These are phyloP conservation scores for Plasmodium billcollinsi DNA, from an alignment of 169 alveolate species.

Conservation along the genomic window DNA sequence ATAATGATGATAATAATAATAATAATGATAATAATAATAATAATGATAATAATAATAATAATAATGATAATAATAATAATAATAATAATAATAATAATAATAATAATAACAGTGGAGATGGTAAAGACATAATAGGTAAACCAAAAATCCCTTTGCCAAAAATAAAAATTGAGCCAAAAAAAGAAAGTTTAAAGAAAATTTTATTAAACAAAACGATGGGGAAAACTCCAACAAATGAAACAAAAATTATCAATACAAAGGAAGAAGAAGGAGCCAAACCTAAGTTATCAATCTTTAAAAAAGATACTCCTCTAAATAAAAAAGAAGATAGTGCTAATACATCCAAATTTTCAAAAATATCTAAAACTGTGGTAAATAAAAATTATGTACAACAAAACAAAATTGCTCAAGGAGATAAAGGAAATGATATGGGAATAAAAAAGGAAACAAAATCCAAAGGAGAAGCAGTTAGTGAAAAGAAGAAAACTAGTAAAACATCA, in stretches of 20 bases:
- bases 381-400: background rate
- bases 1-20: background rate
- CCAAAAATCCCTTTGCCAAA: constrained; percentile 4
- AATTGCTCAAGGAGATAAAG: background rate
- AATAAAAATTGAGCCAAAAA: constrained; percentile 50
- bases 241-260: background rate
- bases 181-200: constrained; percentile 42
- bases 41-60: background rate
- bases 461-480: background rate
- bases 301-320: no score
- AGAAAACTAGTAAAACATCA: background rate
- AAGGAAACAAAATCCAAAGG: background rate
- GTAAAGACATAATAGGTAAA: no score
- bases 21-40: background rate
- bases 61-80: background rate
- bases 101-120: background rate
- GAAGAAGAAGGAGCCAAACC: background rate
- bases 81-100: background rate
- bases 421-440: background rate
- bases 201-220: background rate
- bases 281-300: no score
- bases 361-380: background rate
- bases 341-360: background rate
- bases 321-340: no score
- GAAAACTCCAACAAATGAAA: background rate